Conservation (phyloP, 768 basidiomycete genomes). For the Tubosaeta sp. region DNA sequence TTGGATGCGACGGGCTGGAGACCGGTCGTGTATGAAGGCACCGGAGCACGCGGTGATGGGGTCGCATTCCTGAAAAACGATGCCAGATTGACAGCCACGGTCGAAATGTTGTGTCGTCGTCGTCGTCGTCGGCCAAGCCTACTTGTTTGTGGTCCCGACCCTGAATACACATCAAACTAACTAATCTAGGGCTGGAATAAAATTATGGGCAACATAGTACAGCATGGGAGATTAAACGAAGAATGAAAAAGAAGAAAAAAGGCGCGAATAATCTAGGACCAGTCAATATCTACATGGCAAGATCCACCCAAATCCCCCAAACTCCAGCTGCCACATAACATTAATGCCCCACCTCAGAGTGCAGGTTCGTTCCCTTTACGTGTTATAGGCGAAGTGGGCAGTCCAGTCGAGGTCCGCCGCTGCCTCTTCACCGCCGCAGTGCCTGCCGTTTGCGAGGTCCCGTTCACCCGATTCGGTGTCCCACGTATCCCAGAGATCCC, state of each 20-base stretch:
- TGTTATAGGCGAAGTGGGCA: conserved; percentile 37
- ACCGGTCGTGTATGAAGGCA: conserved; percentile 44
- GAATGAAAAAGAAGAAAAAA: conserved; percentile 3
- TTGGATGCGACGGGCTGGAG: conserved; percentile 56
- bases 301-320: conserved; percentile 22
- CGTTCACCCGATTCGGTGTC: conserved; percentile 29
- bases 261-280: conserved; percentile 31
- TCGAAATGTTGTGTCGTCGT: neutral
- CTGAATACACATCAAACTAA: conserved; percentile 15
- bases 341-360: conserved; percentile 5
- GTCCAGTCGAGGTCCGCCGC: conserved; percentile 66
- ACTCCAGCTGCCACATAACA: neutral
- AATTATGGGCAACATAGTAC: conserved; percentile 28
- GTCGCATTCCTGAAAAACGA: conserved; percentile 57
- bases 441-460: conserved; percentile 15
- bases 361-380: conserved; percentile 26
- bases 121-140: conserved; percentile 5
- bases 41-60: conserved; percentile 40
- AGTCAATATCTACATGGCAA: conserved; percentile 30
- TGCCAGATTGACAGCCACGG: conserved; percentile 50
- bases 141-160: conserved; percentile 9
- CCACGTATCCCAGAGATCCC: conserved; percentile 41
- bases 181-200: conserved; percentile 30
- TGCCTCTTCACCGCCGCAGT: conserved; percentile 67
- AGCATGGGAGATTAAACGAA: conserved; percentile 15